Percentiles rank a stretch among this genome's conserved stretches.
phyloP scores from a whole-genome alignment of 208 protist genomes.

The Crithidia mellificae region DNA sequence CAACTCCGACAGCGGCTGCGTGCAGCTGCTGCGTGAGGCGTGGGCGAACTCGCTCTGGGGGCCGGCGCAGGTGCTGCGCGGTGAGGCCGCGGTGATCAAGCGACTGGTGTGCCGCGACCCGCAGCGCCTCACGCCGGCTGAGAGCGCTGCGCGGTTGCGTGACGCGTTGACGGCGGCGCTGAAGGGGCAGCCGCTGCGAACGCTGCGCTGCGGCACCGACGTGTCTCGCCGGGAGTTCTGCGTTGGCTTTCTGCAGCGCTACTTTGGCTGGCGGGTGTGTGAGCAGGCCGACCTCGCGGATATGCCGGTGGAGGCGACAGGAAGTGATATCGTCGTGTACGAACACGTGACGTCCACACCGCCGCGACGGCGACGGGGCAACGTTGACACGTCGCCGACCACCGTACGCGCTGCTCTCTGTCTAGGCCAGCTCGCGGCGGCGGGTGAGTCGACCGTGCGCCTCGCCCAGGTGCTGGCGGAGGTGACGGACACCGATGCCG shows the following conservation, averaged over 20 bases:
- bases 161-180: not conserved
- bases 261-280: conserved; percentile 43
- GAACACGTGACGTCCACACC: not conserved
- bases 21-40: conserved; percentile 29
- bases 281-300: conserved; percentile 18
- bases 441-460: not conserved
- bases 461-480: conserved; percentile 23
- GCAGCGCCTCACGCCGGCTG: not conserved
- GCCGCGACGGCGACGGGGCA: not conserved
- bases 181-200: not conserved
- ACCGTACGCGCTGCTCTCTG: not conserved
- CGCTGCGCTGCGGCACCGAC: conserved; percentile 6
- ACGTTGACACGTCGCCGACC: too few species aligned
- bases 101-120: conserved; percentile 6
- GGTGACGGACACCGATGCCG: conserved; percentile 1
- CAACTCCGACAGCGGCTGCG: not conserved
- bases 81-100: conserved; percentile 17
- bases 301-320: not conserved
- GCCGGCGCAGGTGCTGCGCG: conserved; percentile 23
- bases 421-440: conserved; percentile 18
- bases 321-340: conserved; percentile 17
- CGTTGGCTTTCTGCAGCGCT: conserved; percentile 41
- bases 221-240: conserved; percentile 32
- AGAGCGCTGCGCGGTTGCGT: not conserved
- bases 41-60: conserved; percentile 22